Evolutionary conservation across 495 filamentous ascomycete species (phyloP).

Genomic region (Hapsidospora chrysogenum): DNA sequence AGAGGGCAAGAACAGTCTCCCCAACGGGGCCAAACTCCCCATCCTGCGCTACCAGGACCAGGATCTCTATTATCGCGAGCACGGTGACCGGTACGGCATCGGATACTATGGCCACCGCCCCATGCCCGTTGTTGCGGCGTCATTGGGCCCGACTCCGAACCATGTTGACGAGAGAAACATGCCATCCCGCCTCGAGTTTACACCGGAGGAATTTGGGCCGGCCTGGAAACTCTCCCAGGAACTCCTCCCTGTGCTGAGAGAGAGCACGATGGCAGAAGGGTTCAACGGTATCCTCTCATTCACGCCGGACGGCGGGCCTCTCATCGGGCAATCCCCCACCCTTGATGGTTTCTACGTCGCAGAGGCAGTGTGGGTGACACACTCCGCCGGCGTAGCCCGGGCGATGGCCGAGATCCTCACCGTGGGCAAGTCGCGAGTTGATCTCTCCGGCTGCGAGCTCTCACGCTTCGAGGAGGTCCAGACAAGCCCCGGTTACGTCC

Average conservation of each 20-base stretch:
- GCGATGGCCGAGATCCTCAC: constrained; percentile 32
- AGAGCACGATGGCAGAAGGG: constrained; percentile 26
- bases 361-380: constrained; percentile 38
- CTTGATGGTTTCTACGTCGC: constrained; percentile 35
- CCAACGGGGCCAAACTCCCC: constrained; percentile 25
- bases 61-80: constrained; percentile 36
- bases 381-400: constrained; percentile 34
- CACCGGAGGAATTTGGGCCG: constrained; percentile 27
- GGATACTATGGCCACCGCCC: constrained; percentile 36
- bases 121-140: constrained; percentile 28
- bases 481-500: constrained; percentile 22
- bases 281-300: constrained; percentile 39
- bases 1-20: constrained; percentile 11
- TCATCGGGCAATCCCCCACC: constrained; percentile 28
- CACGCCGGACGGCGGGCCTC: constrained; percentile 32
- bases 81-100: constrained; percentile 33
- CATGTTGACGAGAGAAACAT: constrained; percentile 33
- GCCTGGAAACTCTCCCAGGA: constrained; percentile 28
- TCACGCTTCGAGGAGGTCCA: constrained; percentile 34
- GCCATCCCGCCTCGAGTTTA: constrained; percentile 33
- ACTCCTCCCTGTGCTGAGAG: constrained; percentile 23
- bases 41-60: constrained; percentile 35
- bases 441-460: constrained; percentile 30
- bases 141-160: constrained; percentile 21
- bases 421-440: constrained; percentile 23